Base-by-base conservation (phyloP, 2,329 filamentous ascomycete genomes). In the Mariannaea sp. region DNA sequence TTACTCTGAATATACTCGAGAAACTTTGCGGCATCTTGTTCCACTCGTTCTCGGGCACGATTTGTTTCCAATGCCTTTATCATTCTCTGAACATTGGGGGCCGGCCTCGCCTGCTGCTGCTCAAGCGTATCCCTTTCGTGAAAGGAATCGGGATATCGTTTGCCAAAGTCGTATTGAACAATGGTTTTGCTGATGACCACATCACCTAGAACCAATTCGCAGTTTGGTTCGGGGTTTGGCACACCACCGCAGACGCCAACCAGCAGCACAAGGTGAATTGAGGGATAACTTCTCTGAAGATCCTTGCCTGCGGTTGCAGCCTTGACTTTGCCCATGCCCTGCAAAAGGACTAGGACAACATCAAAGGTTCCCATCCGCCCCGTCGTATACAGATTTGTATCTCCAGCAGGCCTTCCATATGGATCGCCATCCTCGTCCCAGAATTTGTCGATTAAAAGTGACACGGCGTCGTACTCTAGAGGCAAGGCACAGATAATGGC, bases 221-320 rank as follows among this genome's bases (percentile, higher is more conserved):
- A 42, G 35, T 69, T 60, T 1, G 38, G 5, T 12, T 7, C 29
- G 0, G 20, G 4, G 1, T 22, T 39, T 1, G 73, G 72, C 5
- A 71, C 62, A 12, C 70, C 74, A 0, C 73, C 75, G 40, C 75
- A 77, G 4, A 77, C 65, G 0, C 75, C 76, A 2, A 72, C 70
- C 0, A 77, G 36, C 0, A 78, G 24, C 0, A 56, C 70, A 0
- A 77, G 57, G 14, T 60, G 65, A 5, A 78, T 52, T 3, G 53
- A 52, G 0, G 51, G 42, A 35, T 70, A 78, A 41, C 71, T 77
- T 1, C 55, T 58, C 0, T 66, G 64, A 10, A 76, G 49, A 14
- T 57, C 65, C 0, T 65, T 54, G 0, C 70, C 58, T 0, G 66
- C 58, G 4, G 41, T 40, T 0, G 70, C 65, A 0, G 71, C 64